A percentile compares a stretch with the other conserved stretches of the same genome.
These are phyloP conservation scores for Tausonia pullulans DNA, from an alignment of 1,284 basidiomycete species.

Conservation along the genomic window DNA sequence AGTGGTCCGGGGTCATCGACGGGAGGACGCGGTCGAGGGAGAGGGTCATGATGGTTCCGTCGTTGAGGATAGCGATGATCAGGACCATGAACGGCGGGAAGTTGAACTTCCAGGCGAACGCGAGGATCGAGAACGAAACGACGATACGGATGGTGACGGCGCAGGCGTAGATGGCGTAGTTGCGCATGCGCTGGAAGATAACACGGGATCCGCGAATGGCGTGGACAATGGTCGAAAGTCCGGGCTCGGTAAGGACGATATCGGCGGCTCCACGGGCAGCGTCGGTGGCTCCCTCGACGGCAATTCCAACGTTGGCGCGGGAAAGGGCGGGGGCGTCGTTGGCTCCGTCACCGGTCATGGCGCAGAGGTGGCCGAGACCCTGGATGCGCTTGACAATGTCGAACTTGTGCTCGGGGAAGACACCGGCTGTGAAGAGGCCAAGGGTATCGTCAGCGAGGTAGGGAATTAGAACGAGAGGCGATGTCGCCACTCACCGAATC, in stretches of 20 bases:
- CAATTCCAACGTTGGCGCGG: constrained; percentile 92
- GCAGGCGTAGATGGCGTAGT: constrained; percentile 66
- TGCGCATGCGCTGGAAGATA: constrained; percentile 96
- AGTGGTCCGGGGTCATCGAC: constrained; percentile 80
- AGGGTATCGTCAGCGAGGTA: constrained; percentile 44
- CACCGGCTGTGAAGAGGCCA: constrained; percentile 47
- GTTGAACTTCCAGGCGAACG: constrained; percentile 91
- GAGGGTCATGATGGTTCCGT: constrained; percentile 98
- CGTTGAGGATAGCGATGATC: constrained; percentile 92
- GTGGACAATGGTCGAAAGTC: constrained; percentile 92
- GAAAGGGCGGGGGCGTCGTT: constrained; percentile 91
- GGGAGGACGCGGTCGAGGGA: constrained; percentile 94
- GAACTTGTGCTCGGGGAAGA: constrained; percentile 95
- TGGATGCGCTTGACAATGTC: constrained; percentile 88
- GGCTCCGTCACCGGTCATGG: constrained; percentile 95
- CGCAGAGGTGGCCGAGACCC: constrained; percentile 73
- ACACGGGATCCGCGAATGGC: constrained; percentile 89
- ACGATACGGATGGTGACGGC: constrained; percentile 97
- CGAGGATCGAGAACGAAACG: constrained; percentile 89
- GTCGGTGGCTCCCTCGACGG: constrained; percentile 92
- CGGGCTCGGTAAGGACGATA: constrained; percentile 88
- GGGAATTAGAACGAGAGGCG: neutral
- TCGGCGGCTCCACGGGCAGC: constrained; percentile 91
- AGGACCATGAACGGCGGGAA: constrained; percentile 99
- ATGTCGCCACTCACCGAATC: constrained; percentile 18